phyloP scores from a whole-genome alignment of 768 basidiomycete species.

The Trametes villosa region DNA sequence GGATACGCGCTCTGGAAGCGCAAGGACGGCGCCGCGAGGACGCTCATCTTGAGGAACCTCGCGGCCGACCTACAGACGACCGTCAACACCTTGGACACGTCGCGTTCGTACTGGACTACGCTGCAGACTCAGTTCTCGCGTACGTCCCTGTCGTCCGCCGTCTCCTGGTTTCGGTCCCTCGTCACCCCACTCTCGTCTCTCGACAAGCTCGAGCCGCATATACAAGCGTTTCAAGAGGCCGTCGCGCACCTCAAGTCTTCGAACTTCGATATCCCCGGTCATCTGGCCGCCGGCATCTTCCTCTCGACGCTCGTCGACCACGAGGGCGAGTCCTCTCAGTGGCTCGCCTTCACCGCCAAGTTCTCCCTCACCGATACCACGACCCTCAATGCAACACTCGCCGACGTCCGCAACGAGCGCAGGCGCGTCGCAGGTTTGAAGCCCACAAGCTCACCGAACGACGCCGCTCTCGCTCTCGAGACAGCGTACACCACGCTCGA shows the following conservation, averaged over 20 bases:
- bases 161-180: neutral
- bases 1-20: neutral
- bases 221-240: slow-evolving; percentile 5
- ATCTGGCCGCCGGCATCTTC: neutral
- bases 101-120: neutral
- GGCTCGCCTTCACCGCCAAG: neutral
- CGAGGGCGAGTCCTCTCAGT: neutral
- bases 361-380: neutral
- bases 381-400: slow-evolving; percentile 2
- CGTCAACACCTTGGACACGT: neutral
- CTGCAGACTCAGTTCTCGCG: slow-evolving; percentile 1
- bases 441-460: neutral
- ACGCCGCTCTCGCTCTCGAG: neutral
- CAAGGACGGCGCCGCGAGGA: neutral
- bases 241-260: neutral
- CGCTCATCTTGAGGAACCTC: neutral
- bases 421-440: neutral
- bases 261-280: neutral
- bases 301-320: slow-evolving; percentile 3
- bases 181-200: slow-evolving; percentile 4
- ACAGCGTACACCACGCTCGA: neutral
- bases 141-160: neutral
- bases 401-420: slow-evolving; percentile 9
- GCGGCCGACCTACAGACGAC: neutral
- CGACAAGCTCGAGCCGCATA: neutral